phyloP scores from a whole-genome alignment of 1,284 basidiomycete genomes.

The Cryptococcus sp. region DNA sequence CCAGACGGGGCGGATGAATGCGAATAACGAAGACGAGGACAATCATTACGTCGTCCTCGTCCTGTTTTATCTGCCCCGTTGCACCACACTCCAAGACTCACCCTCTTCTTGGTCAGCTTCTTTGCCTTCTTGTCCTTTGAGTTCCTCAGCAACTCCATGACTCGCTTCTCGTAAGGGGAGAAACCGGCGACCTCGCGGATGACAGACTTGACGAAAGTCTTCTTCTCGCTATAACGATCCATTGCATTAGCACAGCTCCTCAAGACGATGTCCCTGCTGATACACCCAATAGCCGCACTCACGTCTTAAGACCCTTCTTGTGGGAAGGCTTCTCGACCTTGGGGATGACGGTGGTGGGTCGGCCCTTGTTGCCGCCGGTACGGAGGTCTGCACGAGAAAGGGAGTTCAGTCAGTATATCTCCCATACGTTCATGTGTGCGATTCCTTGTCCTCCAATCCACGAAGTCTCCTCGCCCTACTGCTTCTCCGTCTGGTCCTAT shows the following conservation, averaged over 20 bases:
- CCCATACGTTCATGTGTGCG: background rate
- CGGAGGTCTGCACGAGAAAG: constrained; percentile 69
- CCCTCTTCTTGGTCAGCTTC: constrained; percentile 97
- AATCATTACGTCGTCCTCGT: too few species aligned
- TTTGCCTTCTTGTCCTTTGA: constrained; percentile 99
- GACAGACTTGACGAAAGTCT: constrained; percentile 85
- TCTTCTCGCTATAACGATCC: constrained; percentile 59
- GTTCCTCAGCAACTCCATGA: constrained; percentile 98
- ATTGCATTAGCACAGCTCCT: background rate
- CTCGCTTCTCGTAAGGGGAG: constrained; percentile 96
- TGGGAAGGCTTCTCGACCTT: constrained; percentile 79
- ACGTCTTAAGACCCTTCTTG: constrained; percentile 80
- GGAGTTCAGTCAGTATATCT: constrained; percentile 12
- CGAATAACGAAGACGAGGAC: background rate
- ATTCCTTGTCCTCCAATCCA: background rate
- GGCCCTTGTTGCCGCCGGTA: constrained; percentile 88
- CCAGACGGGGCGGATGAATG: background rate
- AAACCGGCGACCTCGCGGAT: constrained; percentile 96
- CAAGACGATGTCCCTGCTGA: too few species aligned
- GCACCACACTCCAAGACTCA: constrained; percentile 57
- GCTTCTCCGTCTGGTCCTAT: background rate
- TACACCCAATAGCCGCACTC: constrained; percentile 26
- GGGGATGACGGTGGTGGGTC: constrained; percentile 84
- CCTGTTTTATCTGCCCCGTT: too few species aligned
- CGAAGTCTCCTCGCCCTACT: background rate